Evolutionary conservation across 116 monocot species (phyloP), one percentile per base, ranked within the genome.

Genomic region (Papilionanthe hybrid): DNA sequence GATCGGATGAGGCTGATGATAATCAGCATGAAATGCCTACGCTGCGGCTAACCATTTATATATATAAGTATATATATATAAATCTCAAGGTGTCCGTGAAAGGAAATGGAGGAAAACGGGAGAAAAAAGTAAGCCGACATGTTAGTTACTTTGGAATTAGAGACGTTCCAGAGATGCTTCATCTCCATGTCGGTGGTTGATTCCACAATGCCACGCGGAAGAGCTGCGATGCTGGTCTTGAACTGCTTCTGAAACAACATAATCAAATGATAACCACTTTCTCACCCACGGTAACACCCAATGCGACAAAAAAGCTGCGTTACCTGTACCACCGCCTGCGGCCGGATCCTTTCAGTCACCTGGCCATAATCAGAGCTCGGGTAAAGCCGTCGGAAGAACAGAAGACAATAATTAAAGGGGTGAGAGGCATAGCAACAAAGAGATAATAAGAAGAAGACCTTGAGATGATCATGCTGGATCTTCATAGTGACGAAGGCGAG

Each of bases 141-240:
- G 5, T 8, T 45, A 78, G 74, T 77, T 82, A 85, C 90, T 50
- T 84, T 78, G 19, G 29, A 45, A 58, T 77, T 78, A 42, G 78
- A 74, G 20, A 42, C 72, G 79, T 81, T 56, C 92, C 90, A 89
- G 7, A 90, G 85, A 6, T 86, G 85, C 78, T 87, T 93, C 87
- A 96, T 71, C 43, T 90, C 88, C 86, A 95, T 76, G 65, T 95
- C 93, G 0, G 93, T 87, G 48, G 83, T 82, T 75, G 83, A 69
- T n/a, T 89, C 81, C 42, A 92, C 82, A 1, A 95, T 89, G 11
- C 92, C 95, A 5, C 86, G 84, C 7, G 95, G 95, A 80, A 92
- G 57, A 15, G 84, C 82, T 72, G 65, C 32, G 18, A 87, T 69
- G 58, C 43, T 77, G 17, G 20, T 63, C 72, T 58, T 60, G 82